A percentile compares a stretch with the other conserved stretches of the same genome.
These are phyloP conservation scores for Cyclotella sp. DNA, from an alignment of 108 stramenopile species.

Conservation along the genomic window DNA sequence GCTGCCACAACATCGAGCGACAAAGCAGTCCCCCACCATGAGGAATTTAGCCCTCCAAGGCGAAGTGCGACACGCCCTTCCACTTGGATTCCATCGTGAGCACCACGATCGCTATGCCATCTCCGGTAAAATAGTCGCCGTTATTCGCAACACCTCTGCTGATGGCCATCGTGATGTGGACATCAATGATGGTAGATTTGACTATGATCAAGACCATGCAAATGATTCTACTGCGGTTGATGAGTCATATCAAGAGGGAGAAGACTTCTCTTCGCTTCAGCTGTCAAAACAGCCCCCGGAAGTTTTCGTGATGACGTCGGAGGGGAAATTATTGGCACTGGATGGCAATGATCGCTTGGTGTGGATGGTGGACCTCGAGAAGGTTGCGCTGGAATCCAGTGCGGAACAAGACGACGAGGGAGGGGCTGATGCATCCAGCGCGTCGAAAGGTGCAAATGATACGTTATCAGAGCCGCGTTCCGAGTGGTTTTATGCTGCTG, in stretches of 20 bases:
- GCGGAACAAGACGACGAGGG: constrained; percentile 29
- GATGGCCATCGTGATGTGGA: not conserved
- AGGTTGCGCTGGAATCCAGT: constrained; percentile 42
- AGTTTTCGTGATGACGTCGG: constrained; percentile 45
- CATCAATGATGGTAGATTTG: not conserved
- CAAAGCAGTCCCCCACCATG: not conserved
- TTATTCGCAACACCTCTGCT: not conserved
- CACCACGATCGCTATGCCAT: not conserved
- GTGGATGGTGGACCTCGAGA: constrained; percentile 52
- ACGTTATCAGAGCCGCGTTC: constrained; percentile 8
- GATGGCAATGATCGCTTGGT: constrained; percentile 32
- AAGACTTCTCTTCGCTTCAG: not conserved
- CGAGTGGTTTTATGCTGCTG: constrained; percentile 50
- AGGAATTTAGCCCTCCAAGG: constrained; percentile 15
- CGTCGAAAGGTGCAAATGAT: not conserved
- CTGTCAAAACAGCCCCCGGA: constrained; percentile 32
- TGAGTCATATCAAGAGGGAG: not conserved
- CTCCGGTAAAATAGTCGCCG: not conserved
- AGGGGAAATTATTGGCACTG: constrained; percentile 34
- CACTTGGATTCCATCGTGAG: not conserved
- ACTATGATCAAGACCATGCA: not conserved
- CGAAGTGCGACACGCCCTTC: not conserved
- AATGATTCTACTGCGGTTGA: not conserved
- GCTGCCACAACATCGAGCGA: too few species aligned
- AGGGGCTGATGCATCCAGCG: constrained; percentile 18